Percentiles rank a stretch among this genome's conserved stretches.
phyloP scores from a whole-genome alignment of 2,329 filamentous ascomycete genomes.

The Alternaria alternata region DNA sequence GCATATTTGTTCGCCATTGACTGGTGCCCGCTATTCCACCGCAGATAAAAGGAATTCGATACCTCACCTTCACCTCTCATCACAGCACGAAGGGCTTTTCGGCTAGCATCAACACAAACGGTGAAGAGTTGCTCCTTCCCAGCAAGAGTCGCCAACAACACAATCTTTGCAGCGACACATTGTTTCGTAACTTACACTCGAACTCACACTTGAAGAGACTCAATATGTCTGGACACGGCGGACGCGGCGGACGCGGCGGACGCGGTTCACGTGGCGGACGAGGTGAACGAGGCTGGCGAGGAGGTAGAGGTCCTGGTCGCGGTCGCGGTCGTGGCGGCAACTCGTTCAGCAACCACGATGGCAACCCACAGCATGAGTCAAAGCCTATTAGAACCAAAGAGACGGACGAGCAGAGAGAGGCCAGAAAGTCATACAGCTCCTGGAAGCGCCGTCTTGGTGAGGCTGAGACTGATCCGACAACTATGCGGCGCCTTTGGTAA shows the following conservation, averaged over 20 bases:
- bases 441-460: slow-evolving; percentile 42
- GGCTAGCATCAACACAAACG: background rate
- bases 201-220: background rate
- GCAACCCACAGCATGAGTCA: background rate
- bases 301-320: slow-evolving; percentile 2
- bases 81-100: background rate
- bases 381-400: slow-evolving; percentile 17
- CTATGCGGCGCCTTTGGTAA: slow-evolving; percentile 33
- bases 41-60: background rate
- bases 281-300: background rate
- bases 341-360: background rate
- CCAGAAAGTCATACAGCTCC: slow-evolving; percentile 33
- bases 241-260: background rate
- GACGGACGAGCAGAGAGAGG: slow-evolving; percentile 31
- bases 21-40: background rate
- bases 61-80: slow-evolving; percentile 7
- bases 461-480: slow-evolving; percentile 20
- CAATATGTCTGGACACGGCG: slow-evolving; percentile 1
- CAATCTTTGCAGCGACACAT: background rate
- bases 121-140: background rate
- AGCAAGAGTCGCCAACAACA: background rate
- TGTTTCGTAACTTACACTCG: background rate
- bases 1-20: background rate
- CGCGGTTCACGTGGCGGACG: background rate
- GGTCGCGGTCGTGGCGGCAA: background rate